Evolutionary conservation across 176 grass and related monocot genomes (phyloP), one percentile per base, ranked within the genome.

Genomic region (Thinopyrum elongatum): DNA sequence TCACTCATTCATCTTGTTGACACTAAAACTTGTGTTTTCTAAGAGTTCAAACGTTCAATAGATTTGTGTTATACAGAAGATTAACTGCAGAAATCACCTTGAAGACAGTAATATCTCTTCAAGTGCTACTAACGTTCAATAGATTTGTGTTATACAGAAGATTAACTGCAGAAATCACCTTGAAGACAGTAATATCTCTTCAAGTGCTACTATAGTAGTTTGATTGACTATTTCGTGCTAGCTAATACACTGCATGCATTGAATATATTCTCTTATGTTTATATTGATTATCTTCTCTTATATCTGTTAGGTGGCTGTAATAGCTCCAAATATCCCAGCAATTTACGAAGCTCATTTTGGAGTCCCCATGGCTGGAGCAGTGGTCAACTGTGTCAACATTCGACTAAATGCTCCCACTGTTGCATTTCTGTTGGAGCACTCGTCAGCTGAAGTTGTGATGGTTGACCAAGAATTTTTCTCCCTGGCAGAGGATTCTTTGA

Each of bases 301-400:
- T 8, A 60, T 87, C 23, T 46, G 17, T 72, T 49, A 98, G 95
- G 95, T 98, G 38, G 93, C 95, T 86, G 88, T 94, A 70, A 90
- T 98, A 86, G 95, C 95, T 74, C 95, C 95, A 81, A 98, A 98
- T 65, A 82, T 98, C n/a, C 95, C 95, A 67, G 91, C 95, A 66
- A 82, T 91, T 30, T 98, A 95, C 27, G 95, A 95, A 86, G 93
- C 91, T 41, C 95, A 98, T 87, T 98, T 98, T 92, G 95, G 95
- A 73, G 93, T 95, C 46, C 95, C 95, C 21, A 98, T 98, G 95
- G 86, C 91, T 67, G 95, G 95, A 53, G 95, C 95, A 76, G 93
- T 95, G 35, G 85, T 98, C 19, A 95, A 95, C 65, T 90, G 87
- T 16, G 55, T 98, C 34, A 98, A 98, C 59, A 92, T 94, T 66